Percentiles rank a stretch among this genome's conserved stretches.
phyloP scores from a whole-genome alignment of 805 yeast genomes.

The Pichia manshurica region DNA sequence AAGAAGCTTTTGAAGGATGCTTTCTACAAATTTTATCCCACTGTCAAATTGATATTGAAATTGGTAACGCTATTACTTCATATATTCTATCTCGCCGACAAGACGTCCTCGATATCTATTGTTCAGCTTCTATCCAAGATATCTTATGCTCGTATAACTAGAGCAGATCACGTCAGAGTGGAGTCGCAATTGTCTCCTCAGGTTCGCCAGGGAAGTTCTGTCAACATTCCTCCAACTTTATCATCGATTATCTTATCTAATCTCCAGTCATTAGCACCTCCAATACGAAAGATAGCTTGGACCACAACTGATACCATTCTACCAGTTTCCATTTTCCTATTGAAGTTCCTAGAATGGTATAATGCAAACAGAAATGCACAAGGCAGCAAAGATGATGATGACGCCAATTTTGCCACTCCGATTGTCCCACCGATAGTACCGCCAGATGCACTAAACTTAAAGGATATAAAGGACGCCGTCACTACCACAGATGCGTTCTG shows the following conservation, averaged over 20 bases:
- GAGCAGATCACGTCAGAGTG: constrained; percentile 41
- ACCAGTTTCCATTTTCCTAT: constrained; percentile 74
- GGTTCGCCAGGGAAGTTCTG: background rate
- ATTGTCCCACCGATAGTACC: constrained; percentile 9
- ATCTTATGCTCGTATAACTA: constrained; percentile 58
- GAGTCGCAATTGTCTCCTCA: constrained; percentile 18
- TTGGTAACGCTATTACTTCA: constrained; percentile 51
- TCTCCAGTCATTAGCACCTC: constrained; percentile 11
- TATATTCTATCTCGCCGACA: constrained; percentile 62
- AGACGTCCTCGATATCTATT: constrained; percentile 55
- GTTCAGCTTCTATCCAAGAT: constrained; percentile 56
- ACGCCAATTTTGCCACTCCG: constrained; percentile 10
- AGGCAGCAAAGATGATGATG: constrained; percentile 45
- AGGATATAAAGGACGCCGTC: constrained; percentile 20
- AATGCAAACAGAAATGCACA: constrained; percentile 61
- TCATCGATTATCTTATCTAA: constrained; percentile 1
- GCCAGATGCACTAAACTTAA: constrained; percentile 1
- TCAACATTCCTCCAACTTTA: constrained; percentile 8
- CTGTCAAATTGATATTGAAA: constrained; percentile 41
- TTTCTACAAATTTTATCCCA: constrained; percentile 61
- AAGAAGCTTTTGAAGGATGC: constrained; percentile 19
- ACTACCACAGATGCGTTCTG: constrained; percentile 37
- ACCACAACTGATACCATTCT: constrained; percentile 42
- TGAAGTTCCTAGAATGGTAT: constrained; percentile 94
- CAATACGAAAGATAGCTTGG: constrained; percentile 24